phyloP scores from a whole-genome alignment of 805 yeast species.

The Cyberlindnera xishuangbannaensis region DNA sequence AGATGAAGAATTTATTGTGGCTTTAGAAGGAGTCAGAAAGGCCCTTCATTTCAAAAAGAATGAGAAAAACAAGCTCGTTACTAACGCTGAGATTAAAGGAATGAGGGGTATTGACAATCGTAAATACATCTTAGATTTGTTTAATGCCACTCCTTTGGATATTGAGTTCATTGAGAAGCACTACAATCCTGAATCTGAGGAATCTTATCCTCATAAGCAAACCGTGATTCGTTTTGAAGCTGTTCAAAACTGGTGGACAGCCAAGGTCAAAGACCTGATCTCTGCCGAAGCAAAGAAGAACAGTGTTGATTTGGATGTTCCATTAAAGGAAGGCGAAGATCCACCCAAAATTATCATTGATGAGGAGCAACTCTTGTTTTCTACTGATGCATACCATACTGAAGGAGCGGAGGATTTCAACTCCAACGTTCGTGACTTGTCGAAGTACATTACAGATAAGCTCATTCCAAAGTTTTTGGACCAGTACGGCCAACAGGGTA shows the following conservation, averaged over 20 bases:
- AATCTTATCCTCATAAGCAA: conserved; percentile 74
- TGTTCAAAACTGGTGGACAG: conserved; percentile 83
- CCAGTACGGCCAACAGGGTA: conserved; percentile 38
- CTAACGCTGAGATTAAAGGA: conserved; percentile 82
- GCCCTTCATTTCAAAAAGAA: conserved; percentile 74
- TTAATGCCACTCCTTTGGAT: conserved; percentile 81
- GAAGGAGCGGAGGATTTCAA: conserved; percentile 42
- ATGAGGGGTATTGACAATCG: conserved; percentile 81
- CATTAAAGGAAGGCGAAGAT: conserved; percentile 28
- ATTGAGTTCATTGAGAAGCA: conserved; percentile 64
- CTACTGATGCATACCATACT: conserved; percentile 55
- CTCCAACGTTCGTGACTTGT: conserved; percentile 56
- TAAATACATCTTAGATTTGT: conserved; percentile 76
- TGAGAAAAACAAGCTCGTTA: conserved; percentile 41
- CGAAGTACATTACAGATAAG: conserved; percentile 51
- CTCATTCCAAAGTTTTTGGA: conserved; percentile 59
- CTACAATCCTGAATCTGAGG: conserved; percentile 35
- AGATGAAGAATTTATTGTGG: conserved; percentile 47
- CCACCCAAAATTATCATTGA: conserved; percentile 50
- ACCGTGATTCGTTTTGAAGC: conserved; percentile 81
- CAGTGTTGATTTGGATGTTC: conserved; percentile 19
- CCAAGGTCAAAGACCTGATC: conserved; percentile 43
- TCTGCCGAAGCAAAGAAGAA: conserved; percentile 30
- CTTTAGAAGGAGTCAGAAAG: conserved; percentile 58
- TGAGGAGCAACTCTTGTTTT: conserved; percentile 36